phyloP scores from a whole-genome alignment of 108 stramenopile species.

The Mayamaea pseudoterrestris region DNA sequence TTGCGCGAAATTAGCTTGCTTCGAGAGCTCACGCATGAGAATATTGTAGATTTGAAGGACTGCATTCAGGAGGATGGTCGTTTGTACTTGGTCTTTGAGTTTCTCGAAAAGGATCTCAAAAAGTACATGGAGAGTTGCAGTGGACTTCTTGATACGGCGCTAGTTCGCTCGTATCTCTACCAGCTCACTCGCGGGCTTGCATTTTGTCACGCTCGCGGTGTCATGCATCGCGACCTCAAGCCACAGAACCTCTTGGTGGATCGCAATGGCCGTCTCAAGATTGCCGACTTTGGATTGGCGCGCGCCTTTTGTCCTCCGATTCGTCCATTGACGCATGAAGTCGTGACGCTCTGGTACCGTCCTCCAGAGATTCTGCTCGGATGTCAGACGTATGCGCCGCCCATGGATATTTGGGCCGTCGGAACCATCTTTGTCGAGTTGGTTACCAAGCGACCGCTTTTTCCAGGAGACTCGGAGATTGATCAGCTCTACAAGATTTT shows the following conservation, averaged over 20 bases:
- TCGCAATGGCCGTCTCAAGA: conserved; percentile 85
- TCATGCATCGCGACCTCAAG: conserved; percentile 98
- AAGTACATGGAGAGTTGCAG: conserved; percentile 86
- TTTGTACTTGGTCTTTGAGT: conserved; percentile 97
- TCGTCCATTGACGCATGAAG: conserved; percentile 86
- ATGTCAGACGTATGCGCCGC: conserved; percentile 83
- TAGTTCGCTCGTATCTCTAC: conserved; percentile 80
- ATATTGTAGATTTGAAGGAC: conserved; percentile 88
- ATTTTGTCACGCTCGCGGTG: conserved; percentile 93
- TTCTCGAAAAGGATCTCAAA: conserved; percentile 92
- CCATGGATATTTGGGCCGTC: conserved; percentile 92
- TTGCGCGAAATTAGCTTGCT: conserved; percentile 93
- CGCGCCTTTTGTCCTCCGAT: conserved; percentile 93
- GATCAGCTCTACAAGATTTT: conserved; percentile 98
- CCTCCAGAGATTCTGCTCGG: conserved; percentile 94
- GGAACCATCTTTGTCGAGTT: conserved; percentile 98
- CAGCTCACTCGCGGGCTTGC: conserved; percentile 84
- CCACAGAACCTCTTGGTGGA: conserved; percentile 97
- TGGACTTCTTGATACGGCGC: conserved; percentile 58
- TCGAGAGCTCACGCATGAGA: conserved; percentile 88
- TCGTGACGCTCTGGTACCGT: conserved; percentile 98
- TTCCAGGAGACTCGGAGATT: conserved; percentile 96
- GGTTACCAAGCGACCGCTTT: conserved; percentile 91
- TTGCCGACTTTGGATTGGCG: conserved; percentile 98
- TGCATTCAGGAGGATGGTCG: conserved; percentile 78